These are phyloP conservation scores for Aspergillus fumigatiaffinis DNA, from an alignment of 2,329 filamentous ascomycete genomes.

Conservation along the genomic window DNA sequence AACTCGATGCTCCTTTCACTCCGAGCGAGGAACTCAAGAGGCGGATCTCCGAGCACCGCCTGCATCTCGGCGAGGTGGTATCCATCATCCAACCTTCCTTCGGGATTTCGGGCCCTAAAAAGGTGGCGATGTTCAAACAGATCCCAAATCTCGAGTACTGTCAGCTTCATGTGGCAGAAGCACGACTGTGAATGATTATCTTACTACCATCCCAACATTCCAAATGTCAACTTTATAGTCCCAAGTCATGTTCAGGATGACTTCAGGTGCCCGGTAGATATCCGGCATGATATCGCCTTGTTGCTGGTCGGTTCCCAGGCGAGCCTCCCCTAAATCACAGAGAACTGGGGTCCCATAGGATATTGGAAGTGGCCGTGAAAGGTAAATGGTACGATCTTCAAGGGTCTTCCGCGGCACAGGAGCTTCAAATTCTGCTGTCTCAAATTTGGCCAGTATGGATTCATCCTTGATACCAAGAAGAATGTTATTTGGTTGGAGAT, in stretches of 20 bases:
- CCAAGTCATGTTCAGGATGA: constrained; percentile 27
- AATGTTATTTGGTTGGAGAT: constrained; percentile 31
- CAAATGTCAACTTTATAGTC: constrained; percentile 28
- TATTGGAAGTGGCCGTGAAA: constrained; percentile 17
- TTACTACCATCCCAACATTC: constrained; percentile 26
- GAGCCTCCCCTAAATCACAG: constrained; percentile 27
- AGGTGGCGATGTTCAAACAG: constrained; percentile 14
- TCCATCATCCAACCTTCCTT: too few species aligned
- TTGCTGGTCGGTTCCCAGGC: constrained; percentile 13
- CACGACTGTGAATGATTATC: constrained; percentile 3
- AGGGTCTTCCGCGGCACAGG: constrained; percentile 27
- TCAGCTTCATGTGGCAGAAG: constrained; percentile 1
- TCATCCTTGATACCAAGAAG: constrained; percentile 27
- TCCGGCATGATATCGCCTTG: constrained; percentile 23
- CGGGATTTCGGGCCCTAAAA: constrained; percentile 9
- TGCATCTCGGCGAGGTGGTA: too few species aligned
- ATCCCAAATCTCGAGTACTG: constrained; percentile 16
- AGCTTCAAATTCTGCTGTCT: constrained; percentile 22
- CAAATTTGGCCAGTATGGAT: constrained; percentile 24
- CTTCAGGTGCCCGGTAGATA: constrained; percentile 27
- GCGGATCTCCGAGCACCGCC: too few species aligned
- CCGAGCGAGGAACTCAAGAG: too few species aligned
- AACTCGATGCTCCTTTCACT: too few species aligned
- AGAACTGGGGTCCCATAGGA: constrained; percentile 19
- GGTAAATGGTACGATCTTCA: constrained; percentile 25